A percentile compares a stretch with the other conserved stretches of the same genome.
Conservation (phyloP, 1,139 yeast species). For the Debaryomyces udenii region DNA sequence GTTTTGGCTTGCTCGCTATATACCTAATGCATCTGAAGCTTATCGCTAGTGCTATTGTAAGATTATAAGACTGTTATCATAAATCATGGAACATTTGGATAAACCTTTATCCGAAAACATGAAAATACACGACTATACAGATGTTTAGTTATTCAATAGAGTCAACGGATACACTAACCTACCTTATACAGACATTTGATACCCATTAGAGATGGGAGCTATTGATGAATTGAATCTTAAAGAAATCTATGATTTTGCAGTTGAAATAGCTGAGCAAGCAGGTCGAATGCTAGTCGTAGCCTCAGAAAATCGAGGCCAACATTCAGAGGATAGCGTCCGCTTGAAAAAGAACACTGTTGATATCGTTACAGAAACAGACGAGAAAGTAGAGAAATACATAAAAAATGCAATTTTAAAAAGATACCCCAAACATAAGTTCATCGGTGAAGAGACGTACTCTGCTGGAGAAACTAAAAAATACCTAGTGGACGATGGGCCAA, state of each 20-base stretch:
- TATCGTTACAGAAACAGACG: constrained; percentile 13
- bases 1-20: too few species aligned
- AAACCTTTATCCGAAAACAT: constrained; percentile 4
- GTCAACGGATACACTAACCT: too few species aligned
- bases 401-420: constrained; percentile 30
- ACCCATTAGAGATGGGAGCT: not conserved
- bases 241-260: constrained; percentile 12
- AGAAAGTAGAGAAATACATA: constrained; percentile 53
- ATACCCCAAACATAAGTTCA: constrained; percentile 52
- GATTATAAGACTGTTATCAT: too few species aligned
- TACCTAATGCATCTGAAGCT: too few species aligned
- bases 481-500: constrained; percentile 12
- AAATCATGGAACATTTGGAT: too few species aligned
- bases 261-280: constrained; percentile 11
- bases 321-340: constrained; percentile 3
- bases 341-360: constrained; percentile 13
- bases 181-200: too few species aligned
- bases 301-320: constrained; percentile 4
- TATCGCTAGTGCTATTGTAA: too few species aligned
- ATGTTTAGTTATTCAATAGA: too few species aligned
- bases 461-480: constrained; percentile 10
- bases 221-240: constrained; percentile 9
- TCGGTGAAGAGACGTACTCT: constrained; percentile 53
- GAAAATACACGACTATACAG: constrained; percentile 1
- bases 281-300: constrained; percentile 11